These are phyloP conservation scores for Paraphaeosphaeria sporulosa DNA, from an alignment of 2,329 filamentous ascomycete genomes.

Conservation along the genomic window DNA sequence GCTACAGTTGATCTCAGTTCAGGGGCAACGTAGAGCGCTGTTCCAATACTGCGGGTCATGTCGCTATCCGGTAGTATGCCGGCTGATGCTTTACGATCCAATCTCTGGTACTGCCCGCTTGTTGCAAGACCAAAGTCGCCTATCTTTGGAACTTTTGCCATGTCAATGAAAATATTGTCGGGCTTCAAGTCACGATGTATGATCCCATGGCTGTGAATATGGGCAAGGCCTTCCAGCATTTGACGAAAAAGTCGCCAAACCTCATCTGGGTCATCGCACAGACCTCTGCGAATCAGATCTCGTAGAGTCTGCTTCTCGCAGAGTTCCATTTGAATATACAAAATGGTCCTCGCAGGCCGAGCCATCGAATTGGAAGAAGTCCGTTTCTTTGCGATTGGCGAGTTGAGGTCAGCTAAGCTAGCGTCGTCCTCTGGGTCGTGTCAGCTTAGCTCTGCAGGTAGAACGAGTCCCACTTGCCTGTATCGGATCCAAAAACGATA, in stretches of 20 bases:
- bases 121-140: conserved; percentile 96
- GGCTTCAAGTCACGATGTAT: conserved; percentile 97
- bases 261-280: conserved; percentile 77
- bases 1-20: conserved; percentile 80
- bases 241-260: conserved; percentile 92
- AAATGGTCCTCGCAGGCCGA: conserved; percentile 69
- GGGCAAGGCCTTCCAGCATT: conserved; percentile 84
- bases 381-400: conserved; percentile 46
- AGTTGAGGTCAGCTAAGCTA: conserved; percentile 44
- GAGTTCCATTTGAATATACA: conserved; percentile 99
- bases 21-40: conserved; percentile 90
- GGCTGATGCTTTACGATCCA: conserved; percentile 58
- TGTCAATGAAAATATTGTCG: conserved; percentile 96
- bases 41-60: conserved; percentile 75
- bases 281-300: conserved; percentile 79
- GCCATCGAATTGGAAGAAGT: conserved; percentile 57
- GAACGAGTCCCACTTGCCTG: conserved; percentile 29
- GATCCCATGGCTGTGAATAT: conserved; percentile 90
- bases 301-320: conserved; percentile 93
- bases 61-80: conserved; percentile 57
- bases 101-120: conserved; percentile 75
- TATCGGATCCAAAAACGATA: conserved; percentile 50
- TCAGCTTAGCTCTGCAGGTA: conserved; percentile 18
- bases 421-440: conserved; percentile 54
- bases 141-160: conserved; percentile 88